These are phyloP conservation scores for Kentomonas sorsogonicus DNA, from an alignment of 208 protist species.

Conservation along the genomic window DNA sequence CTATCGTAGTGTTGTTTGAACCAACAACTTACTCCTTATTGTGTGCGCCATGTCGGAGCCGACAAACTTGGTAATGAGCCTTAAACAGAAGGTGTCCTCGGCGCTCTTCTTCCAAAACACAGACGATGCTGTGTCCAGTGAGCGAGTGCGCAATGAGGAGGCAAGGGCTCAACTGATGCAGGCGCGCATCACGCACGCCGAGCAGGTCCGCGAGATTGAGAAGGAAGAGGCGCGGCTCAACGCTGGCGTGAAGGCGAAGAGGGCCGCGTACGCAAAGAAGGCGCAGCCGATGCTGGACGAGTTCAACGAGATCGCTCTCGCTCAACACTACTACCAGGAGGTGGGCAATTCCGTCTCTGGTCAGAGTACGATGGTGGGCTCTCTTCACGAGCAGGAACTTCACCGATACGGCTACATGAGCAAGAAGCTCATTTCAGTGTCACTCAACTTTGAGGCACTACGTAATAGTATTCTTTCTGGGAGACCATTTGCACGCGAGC, in stretches of 20 bases:
- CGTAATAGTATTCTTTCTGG: conserved; percentile 31
- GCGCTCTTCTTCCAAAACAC: conserved; percentile 44
- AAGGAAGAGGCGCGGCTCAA: conserved; percentile 29
- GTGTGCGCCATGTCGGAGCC: background rate
- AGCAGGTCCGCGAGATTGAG: conserved; percentile 28
- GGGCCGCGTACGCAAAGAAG: conserved; percentile 34
- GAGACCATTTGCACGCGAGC: conserved; percentile 46
- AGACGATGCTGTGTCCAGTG: conserved; percentile 47
- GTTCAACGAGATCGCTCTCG: conserved; percentile 69
- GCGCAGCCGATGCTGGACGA: conserved; percentile 62
- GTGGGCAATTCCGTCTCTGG: conserved; percentile 33
- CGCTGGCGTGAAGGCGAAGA: conserved; percentile 35
- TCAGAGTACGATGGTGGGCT: conserved; percentile 45
- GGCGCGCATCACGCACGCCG: conserved; percentile 28
- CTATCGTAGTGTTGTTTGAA: no score
- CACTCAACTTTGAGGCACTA: conserved; percentile 73
- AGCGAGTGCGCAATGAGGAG: conserved; percentile 73
- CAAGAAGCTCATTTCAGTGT: conserved; percentile 82
- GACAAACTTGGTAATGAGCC: background rate
- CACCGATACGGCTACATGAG: conserved; percentile 78
- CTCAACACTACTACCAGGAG: conserved; percentile 82
- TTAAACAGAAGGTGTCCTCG: conserved; percentile 24
- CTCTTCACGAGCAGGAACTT: conserved; percentile 53
- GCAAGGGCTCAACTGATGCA: conserved; percentile 36
- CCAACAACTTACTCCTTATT: background rate